phyloP scores from a whole-genome alignment of 169 alveolate species.

The Plasmodium vinckei region DNA sequence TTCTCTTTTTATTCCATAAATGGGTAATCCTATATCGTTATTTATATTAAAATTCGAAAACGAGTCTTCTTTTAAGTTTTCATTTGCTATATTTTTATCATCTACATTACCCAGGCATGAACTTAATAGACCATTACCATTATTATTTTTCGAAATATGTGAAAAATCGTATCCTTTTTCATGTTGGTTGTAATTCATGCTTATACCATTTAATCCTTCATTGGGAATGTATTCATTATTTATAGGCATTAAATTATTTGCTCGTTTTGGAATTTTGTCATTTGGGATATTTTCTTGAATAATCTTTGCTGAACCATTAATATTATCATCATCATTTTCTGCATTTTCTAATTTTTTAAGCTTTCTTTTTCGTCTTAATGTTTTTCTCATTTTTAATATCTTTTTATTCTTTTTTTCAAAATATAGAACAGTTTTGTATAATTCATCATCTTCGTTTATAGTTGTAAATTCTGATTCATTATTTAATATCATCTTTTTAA shows the following conservation, averaged over 20 bases:
- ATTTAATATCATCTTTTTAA: slow-evolving; percentile 45
- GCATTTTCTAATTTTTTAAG: background rate
- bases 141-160: background rate
- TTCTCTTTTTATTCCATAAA: slow-evolving; percentile 6
- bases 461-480: slow-evolving; percentile 59
- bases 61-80: background rate
- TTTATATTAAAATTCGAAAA: background rate
- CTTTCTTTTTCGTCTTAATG: slow-evolving; percentile 57
- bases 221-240: background rate
- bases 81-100: background rate
- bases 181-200: background rate
- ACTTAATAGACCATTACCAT: background rate
- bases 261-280: no score
- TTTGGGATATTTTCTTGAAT: background rate
- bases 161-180: background rate
- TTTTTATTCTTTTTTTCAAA: slow-evolving; percentile 65
- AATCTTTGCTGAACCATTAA: background rate
- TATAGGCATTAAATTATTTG: background rate
- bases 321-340: slow-evolving; percentile 26
- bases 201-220: background rate
- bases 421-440: slow-evolving; percentile 55
- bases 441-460: slow-evolving; percentile 67
- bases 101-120: background rate
- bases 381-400: slow-evolving; percentile 48
- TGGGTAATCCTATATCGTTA: background rate